These are phyloP conservation scores for Zygotorulaspora chibaensis DNA, from an alignment of 805 yeast species.

Conservation along the genomic window DNA sequence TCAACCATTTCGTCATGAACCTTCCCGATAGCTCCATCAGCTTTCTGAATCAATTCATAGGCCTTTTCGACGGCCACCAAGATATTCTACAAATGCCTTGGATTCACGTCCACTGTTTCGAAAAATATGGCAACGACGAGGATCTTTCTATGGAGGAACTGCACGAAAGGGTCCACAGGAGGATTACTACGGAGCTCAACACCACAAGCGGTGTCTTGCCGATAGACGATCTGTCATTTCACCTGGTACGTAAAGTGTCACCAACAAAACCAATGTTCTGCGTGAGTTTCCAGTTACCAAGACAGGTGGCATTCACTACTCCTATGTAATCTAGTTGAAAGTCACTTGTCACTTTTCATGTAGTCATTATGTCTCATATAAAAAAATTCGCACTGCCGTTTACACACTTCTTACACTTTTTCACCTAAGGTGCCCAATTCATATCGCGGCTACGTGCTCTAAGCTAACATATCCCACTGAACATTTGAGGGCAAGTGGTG, in stretches of 20 bases:
- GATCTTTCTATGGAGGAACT: constrained; percentile 69
- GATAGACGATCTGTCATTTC: constrained; percentile 54
- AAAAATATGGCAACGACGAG: constrained; percentile 74
- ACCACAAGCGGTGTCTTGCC: constrained; percentile 46
- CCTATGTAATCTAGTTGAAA: background rate
- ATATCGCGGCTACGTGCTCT: no score
- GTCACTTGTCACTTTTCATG: background rate
- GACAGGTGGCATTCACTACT: constrained; percentile 38
- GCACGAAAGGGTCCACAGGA: constrained; percentile 57
- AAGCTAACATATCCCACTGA: no score
- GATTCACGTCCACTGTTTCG: constrained; percentile 89
- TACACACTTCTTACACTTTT: no score
- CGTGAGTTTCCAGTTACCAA: constrained; percentile 70
- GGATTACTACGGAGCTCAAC: constrained; percentile 43
- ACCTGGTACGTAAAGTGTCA: constrained; percentile 87
- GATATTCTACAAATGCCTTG: constrained; percentile 57
- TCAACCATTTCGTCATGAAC: constrained; percentile 84
- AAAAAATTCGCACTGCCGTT: no score
- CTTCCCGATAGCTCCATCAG: constrained; percentile 89
- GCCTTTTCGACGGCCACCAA: constrained; percentile 47
- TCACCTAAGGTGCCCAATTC: no score
- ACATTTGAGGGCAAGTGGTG: no score
- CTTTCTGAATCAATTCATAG: constrained; percentile 72
- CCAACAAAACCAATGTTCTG: constrained; percentile 97
- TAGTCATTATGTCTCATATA: background rate